Evolutionary conservation across 2,329 filamentous ascomycete genomes (phyloP).

Genomic region (Myriosclerotinia duriaeana): DNA sequence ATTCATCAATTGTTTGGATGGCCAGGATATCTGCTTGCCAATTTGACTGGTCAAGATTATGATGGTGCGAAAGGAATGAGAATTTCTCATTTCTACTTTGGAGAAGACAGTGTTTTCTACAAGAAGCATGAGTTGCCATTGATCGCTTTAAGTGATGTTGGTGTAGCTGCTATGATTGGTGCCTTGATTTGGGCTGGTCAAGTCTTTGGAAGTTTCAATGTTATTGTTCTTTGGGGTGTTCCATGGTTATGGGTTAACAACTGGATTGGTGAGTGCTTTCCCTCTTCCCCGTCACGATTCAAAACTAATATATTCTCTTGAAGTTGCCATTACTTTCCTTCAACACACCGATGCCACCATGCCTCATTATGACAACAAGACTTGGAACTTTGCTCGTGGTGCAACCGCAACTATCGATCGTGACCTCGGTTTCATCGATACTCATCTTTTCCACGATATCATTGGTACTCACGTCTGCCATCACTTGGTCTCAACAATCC

Average conservation of each 20-base stretch:
- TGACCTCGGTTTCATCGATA: slow-evolving; percentile 62
- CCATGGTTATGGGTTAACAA: slow-evolving; percentile 71
- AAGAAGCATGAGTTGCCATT: slow-evolving; percentile 55
- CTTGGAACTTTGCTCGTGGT: slow-evolving; percentile 63
- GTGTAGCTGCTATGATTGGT: slow-evolving; percentile 52
- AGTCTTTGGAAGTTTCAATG: slow-evolving; percentile 55
- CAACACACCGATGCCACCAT: slow-evolving; percentile 64
- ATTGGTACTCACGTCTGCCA: slow-evolving; percentile 64
- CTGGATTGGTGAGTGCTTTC: slow-evolving; percentile 57
- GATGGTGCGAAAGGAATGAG: slow-evolving; percentile 36
- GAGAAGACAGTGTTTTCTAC: slow-evolving; percentile 61
- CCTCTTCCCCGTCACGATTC: slow-evolving; percentile 21
- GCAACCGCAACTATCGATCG: slow-evolving; percentile 64
- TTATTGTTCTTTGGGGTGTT: slow-evolving; percentile 59
- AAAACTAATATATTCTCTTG: slow-evolving; percentile 30
- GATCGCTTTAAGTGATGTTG: slow-evolving; percentile 60
- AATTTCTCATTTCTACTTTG: slow-evolving; percentile 53
- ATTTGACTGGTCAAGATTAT: slow-evolving; percentile 45
- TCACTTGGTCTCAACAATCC: slow-evolving; percentile 61
- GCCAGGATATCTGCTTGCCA: slow-evolving; percentile 63
- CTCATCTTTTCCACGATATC: slow-evolving; percentile 66
- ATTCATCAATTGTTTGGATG: slow-evolving; percentile 64
- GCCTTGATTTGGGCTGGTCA: slow-evolving; percentile 54
- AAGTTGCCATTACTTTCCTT: slow-evolving; percentile 72
- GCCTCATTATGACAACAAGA: slow-evolving; percentile 57